Conservation (phyloP, 495 filamentous ascomycete genomes). For the Xylaria flabelliformis region DNA sequence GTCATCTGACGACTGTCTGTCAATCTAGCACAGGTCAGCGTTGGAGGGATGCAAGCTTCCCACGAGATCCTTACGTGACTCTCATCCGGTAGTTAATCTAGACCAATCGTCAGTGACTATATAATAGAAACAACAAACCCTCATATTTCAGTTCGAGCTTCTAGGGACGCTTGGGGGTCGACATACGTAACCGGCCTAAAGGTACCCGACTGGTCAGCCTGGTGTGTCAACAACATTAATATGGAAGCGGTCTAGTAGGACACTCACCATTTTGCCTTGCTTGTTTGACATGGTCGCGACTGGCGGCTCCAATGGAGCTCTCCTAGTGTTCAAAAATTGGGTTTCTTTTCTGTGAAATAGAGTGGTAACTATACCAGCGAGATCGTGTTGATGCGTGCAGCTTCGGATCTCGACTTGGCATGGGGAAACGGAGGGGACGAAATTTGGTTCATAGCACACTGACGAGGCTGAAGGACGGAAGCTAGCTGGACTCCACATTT, state of each 20-base stretch:
- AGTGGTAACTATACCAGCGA: slow-evolving; percentile 37
- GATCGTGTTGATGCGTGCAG: slow-evolving; percentile 39
- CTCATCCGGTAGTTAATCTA: slow-evolving; percentile 99
- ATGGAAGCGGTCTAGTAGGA: slow-evolving; percentile 42
- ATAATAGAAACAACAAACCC: slow-evolving; percentile 23
- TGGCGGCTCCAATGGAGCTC: slow-evolving; percentile 74
- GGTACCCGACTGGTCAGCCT: slow-evolving; percentile 68
- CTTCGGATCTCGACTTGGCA: slow-evolving; percentile 46
- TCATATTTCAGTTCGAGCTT: background rate
- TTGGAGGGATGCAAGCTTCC: slow-evolving; percentile 3
- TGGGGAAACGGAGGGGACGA: slow-evolving; percentile 38
- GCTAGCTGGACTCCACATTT: slow-evolving; percentile 15
- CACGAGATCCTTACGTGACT: slow-evolving; percentile 62
- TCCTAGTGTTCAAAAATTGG: slow-evolving; percentile 61
- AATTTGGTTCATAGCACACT: slow-evolving; percentile 34
- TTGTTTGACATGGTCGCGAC: slow-evolving; percentile 81
- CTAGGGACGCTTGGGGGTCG: slow-evolving; percentile 29
- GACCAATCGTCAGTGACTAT: slow-evolving; percentile 42
- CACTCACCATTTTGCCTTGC: slow-evolving; percentile 98
- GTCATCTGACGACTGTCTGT: slow-evolving; percentile 96
- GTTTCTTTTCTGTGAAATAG: slow-evolving; percentile 32
- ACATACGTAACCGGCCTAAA: slow-evolving; percentile 96
- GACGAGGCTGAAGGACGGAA: slow-evolving; percentile 41
- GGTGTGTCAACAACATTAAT: slow-evolving; percentile 64
- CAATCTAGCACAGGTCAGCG: slow-evolving; percentile 48